Evolutionary conservation across 2,329 filamentous ascomycete species (phyloP).

Genomic region (Teratosphaeriaceae sp.): DNA sequence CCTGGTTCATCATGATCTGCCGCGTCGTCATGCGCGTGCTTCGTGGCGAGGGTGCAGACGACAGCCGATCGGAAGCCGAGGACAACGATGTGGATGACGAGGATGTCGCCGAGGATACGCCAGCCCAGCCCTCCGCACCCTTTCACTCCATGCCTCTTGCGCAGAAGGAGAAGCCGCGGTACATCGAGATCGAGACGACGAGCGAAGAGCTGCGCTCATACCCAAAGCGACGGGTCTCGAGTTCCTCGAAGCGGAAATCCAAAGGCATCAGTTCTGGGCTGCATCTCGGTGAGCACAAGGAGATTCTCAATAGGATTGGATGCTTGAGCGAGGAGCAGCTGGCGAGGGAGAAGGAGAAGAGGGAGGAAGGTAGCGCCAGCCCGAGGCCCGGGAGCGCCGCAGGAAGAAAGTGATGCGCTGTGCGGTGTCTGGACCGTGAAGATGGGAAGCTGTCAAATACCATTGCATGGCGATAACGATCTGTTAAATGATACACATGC

Average conservation of each 20-base stretch:
- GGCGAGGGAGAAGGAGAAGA: slow-evolving; percentile 26
- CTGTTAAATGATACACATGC: no score
- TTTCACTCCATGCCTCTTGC: slow-evolving; percentile 4
- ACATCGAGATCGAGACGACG: slow-evolving; percentile 64
- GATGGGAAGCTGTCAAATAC: no score
- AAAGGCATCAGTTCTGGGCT: slow-evolving; percentile 46
- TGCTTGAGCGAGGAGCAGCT: slow-evolving; percentile 44
- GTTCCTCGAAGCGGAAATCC: slow-evolving; percentile 43
- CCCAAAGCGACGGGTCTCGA: slow-evolving; percentile 16
- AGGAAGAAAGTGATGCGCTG: background rate
- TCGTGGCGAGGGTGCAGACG: slow-evolving; percentile 70
- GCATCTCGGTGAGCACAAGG: slow-evolving; percentile 66
- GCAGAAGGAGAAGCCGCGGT: slow-evolving; percentile 21
- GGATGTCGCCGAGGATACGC: slow-evolving; percentile 11
- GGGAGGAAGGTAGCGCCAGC: slow-evolving; percentile 16
- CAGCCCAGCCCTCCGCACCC: slow-evolving; percentile 17
- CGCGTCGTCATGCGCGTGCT: slow-evolving; percentile 76
- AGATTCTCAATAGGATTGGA: slow-evolving; percentile 72
- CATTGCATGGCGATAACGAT: no score
- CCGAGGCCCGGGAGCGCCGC: slow-evolving; percentile 1
- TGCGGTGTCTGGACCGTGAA: no score
- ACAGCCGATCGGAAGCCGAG: slow-evolving; percentile 82
- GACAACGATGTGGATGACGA: slow-evolving; percentile 51
- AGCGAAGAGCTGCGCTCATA: slow-evolving; percentile 54
- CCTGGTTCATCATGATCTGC: slow-evolving; percentile 88